Percentiles rank a stretch among this genome's conserved stretches.
These are phyloP conservation scores for Phytophthora lateralis DNA, from an alignment of 352 stramenopile genomes.

Conservation along the genomic window DNA sequence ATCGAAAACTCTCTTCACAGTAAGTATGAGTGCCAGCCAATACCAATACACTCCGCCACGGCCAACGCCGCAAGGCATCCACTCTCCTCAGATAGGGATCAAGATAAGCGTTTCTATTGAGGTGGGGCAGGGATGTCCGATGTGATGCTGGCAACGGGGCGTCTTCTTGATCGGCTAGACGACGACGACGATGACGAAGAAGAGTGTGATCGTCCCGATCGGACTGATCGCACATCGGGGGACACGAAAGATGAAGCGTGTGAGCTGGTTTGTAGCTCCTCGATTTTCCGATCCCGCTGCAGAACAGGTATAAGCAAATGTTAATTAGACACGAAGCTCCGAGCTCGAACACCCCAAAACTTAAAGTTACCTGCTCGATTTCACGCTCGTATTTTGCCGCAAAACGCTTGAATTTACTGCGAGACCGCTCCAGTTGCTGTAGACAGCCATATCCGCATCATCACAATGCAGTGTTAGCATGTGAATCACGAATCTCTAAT, in stretches of 20 bases:
- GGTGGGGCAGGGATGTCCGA: slow-evolving; percentile 4
- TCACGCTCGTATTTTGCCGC: slow-evolving; percentile 85
- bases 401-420: slow-evolving; percentile 88
- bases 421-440: slow-evolving; percentile 82
- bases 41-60: too few relatives aligned
- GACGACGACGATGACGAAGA: slow-evolving; percentile 49
- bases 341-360: not conserved
- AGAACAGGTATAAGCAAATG: slow-evolving; percentile 1
- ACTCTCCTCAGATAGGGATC: not conserved
- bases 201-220: slow-evolving; percentile 32
- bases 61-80: too few relatives aligned
- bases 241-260: slow-evolving; percentile 53
- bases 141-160: not conserved
- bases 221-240: slow-evolving; percentile 31
- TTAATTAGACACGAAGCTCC: slow-evolving; percentile 2
- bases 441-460: slow-evolving; percentile 2
- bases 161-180: slow-evolving; percentile 31
- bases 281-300: slow-evolving; percentile 55
- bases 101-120: slow-evolving; percentile 19
- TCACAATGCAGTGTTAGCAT: not conserved
- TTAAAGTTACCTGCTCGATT: slow-evolving; percentile 65
- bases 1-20: too few relatives aligned
- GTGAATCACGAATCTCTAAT: not conserved
- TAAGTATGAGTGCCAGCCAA: too few relatives aligned
- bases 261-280: slow-evolving; percentile 50